A percentile compares a stretch with the other conserved stretches of the same genome.
Conservation (phyloP, 2,329 filamentous ascomycete genomes). For the Aspergillus pseudoterreus region DNA sequence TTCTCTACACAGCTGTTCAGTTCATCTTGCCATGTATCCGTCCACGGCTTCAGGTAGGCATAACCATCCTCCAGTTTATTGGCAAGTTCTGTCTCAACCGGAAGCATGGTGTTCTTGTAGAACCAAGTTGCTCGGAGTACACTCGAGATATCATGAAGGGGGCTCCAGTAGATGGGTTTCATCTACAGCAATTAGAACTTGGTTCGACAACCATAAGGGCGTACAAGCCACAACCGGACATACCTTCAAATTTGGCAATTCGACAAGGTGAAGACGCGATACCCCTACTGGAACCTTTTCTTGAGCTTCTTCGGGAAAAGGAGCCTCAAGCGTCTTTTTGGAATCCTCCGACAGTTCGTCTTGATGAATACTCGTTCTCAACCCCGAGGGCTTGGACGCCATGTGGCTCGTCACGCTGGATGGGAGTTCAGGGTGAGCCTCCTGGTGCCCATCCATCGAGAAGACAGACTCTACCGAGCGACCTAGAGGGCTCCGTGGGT, state of each 20-base stretch:
- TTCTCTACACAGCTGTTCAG: conserved; percentile 86
- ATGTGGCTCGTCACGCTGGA: conserved; percentile 11
- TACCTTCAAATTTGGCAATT: conserved; percentile 65
- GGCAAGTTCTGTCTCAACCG: conserved; percentile 77
- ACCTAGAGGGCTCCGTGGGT: conserved; percentile 26
- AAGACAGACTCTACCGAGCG: conserved; percentile 27
- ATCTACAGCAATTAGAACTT: conserved; percentile 52
- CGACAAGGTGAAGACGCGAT: conserved; percentile 85
- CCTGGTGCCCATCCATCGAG: conserved; percentile 19
- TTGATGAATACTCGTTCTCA: conserved; percentile 24
- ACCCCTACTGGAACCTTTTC: conserved; percentile 77
- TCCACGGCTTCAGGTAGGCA: conserved; percentile 79
- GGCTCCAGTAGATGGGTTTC: conserved; percentile 98
- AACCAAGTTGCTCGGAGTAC: conserved; percentile 94
- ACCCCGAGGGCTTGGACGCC: conserved; percentile 23
- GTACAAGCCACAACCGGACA: neutral
- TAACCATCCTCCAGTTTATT: conserved; percentile 94
- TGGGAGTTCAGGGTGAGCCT: conserved; percentile 17
- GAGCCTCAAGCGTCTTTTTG: conserved; percentile 10
- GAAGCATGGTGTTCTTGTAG: conserved; percentile 91
- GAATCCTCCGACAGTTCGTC: conserved; percentile 13
- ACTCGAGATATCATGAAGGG: conserved; percentile 79
- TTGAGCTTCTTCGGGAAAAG: conserved; percentile 28
- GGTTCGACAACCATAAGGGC: neutral
- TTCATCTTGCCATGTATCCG: conserved; percentile 88